Percentiles rank a stretch among this genome's conserved stretches.
Evolutionary conservation across 2,329 filamentous ascomycete species (phyloP).

Genomic region (Botrytis galanthina): DNA sequence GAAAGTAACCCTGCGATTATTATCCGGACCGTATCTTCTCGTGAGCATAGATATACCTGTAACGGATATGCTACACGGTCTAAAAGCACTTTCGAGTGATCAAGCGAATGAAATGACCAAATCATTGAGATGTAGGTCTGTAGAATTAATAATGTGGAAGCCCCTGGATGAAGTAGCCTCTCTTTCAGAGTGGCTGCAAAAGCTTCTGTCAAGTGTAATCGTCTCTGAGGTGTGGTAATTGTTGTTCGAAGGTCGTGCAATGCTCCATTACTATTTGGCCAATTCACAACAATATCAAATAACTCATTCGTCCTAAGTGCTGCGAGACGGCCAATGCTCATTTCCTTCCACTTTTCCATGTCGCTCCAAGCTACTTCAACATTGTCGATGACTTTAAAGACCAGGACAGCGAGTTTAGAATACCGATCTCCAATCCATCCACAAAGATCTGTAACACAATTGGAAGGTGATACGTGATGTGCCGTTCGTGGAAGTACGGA

Average conservation of each 20-base stretch:
- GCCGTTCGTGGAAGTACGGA: constrained; percentile 36
- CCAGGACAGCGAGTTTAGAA: constrained; percentile 60
- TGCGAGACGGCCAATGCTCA: constrained; percentile 66
- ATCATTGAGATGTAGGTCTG: constrained; percentile 79
- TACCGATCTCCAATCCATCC: constrained; percentile 69
- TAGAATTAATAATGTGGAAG: constrained; percentile 72
- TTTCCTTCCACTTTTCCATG: constrained; percentile 67
- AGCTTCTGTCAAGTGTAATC: constrained; percentile 65
- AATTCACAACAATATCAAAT: constrained; percentile 75
- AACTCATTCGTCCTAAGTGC: constrained; percentile 67
- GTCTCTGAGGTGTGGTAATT: constrained; percentile 65
- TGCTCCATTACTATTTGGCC: constrained; percentile 69
- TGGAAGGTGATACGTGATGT: constrained; percentile 45
- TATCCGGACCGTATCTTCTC: constrained; percentile 74
- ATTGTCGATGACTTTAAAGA: constrained; percentile 46
- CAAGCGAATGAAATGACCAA: constrained; percentile 70
- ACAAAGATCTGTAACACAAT: constrained; percentile 58
- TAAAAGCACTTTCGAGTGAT: constrained; percentile 74
- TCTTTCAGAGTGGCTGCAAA: constrained; percentile 65
- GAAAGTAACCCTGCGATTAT: constrained; percentile 73
- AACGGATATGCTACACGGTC: constrained; percentile 71
- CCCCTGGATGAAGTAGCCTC: constrained; percentile 70
- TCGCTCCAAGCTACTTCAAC: constrained; percentile 50
- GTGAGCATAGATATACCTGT: constrained; percentile 71
- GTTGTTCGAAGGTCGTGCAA: constrained; percentile 72